Percentiles rank a stretch among this genome's conserved stretches.
These are phyloP conservation scores for Prunella vulgaris DNA, from an alignment of 257 asterid genomes.

Conservation along the genomic window DNA sequence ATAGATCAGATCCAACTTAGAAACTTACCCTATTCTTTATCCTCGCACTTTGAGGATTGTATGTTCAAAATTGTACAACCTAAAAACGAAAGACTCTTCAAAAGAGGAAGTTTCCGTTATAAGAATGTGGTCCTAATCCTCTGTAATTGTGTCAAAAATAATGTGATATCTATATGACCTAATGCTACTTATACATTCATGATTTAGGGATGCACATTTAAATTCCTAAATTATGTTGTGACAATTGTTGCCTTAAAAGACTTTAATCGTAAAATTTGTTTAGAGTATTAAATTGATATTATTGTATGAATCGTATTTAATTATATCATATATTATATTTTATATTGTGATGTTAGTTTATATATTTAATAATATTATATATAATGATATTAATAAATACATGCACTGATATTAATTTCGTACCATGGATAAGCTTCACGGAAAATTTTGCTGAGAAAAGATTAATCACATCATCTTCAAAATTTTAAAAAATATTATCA, in stretches of 20 bases:
- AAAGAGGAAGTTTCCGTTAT: constrained; percentile 23
- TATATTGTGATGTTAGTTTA: too few species aligned
- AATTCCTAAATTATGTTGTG: neutral
- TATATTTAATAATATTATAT: too few species aligned
- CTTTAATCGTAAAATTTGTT: too few species aligned
- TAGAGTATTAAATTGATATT: too few species aligned
- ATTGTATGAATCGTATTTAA: too few species aligned
- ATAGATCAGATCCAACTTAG: constrained; percentile 20
- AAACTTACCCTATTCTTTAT: constrained; percentile 11
- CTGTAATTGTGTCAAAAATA: constrained; percentile 17
- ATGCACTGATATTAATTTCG: too few species aligned
- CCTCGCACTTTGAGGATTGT: constrained; percentile 17
- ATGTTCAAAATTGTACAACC: neutral
- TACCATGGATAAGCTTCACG: too few species aligned
- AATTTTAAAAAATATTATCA: too few species aligned
- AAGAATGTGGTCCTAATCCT: constrained; percentile 28
- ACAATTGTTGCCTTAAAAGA: neutral
- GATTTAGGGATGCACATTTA: neutral
- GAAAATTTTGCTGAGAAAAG: too few species aligned
- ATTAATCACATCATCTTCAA: too few species aligned
- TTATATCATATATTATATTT: too few species aligned
- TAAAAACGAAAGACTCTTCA: constrained; percentile 15
- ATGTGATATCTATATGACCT: neutral
- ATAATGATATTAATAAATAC: too few species aligned
- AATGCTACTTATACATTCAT: neutral